Base-by-base conservation (phyloP, 441 rosid genomes). In the Biscutella laevigata region DNA sequence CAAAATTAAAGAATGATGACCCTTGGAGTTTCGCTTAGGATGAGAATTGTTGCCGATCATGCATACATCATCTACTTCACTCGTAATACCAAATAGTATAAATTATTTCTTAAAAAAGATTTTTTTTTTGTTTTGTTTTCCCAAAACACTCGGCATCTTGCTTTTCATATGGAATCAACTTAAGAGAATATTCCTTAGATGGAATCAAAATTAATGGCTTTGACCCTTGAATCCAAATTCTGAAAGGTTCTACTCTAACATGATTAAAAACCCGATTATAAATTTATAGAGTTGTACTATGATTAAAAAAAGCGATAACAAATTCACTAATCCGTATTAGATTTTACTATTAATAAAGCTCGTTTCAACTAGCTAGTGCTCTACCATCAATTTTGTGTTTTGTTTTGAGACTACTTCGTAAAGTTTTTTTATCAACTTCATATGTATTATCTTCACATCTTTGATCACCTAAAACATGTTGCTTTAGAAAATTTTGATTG, bases 41-140 rank as follows among this genome's bases (percentile, higher is more conserved):
- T 57, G 46, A 52, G 39, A 48, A 56, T 49, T 64, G 63, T 64
- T 64, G 48, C 69, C 34, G 63, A 64, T 49, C 33, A 64, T 56
- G 53, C 36, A 43, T 29, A 57, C 59, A 65, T 57, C 64, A 48
- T n/a, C 70, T 59, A 42, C 64, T 57, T 57, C 51, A 64, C 8
- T 27, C 19, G 10, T 20, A 51, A 35, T 50, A 20, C 19, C 56
- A 64, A 38, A 38, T 29, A 5, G 2, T 43, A 32, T 64, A 64
- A 38, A 38, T 40, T 32, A 41, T 5, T 13, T 34, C 43, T n/a
- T n/a, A 48, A 12, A 6, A 46, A 12, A 2, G 10, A 32, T 28
- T 43, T 40, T 36, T 29, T 58, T 65, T 49, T 47, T 24, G 21
- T 54, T 35, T 36, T 4, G 28, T 53, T 51, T 21, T n/a, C 41